A percentile compares a stretch with the other conserved stretches of the same genome.
These are phyloP conservation scores for Populus ilicifolia DNA, from an alignment of 345 rosid genomes.

Conservation along the genomic window DNA sequence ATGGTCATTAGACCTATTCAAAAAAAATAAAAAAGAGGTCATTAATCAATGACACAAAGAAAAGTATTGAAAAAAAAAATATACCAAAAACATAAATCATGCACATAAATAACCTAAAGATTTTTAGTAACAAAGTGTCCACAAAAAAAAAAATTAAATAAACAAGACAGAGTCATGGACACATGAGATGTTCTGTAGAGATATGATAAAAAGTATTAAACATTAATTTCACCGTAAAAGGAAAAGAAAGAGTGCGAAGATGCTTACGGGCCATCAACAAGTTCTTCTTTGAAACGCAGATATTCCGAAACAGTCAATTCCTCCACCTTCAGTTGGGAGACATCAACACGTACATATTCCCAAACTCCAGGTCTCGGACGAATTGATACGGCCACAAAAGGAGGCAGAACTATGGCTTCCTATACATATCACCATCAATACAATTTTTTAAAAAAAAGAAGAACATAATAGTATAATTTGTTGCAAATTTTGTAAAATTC, in stretches of 20 bases:
- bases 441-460: background rate
- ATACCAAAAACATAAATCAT: background rate
- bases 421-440: conserved; percentile 18
- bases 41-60: conserved; percentile 25
- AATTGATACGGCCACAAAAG: conserved; percentile 83
- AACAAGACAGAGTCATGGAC: no score
- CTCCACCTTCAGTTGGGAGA: conserved; percentile 78
- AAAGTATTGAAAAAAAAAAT: background rate
- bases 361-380: conserved; percentile 99
- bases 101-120: background rate
- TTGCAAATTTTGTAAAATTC: background rate
- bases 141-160: no score
- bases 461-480: no score
- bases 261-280: conserved; percentile 73
- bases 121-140: no score
- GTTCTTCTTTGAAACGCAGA: conserved; percentile 85
- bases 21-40: background rate
- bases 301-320: conserved; percentile 74
- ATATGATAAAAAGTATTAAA: background rate
- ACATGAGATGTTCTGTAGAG: no score
- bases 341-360: conserved; percentile 95
- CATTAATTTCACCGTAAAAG: background rate
- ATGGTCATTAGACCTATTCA: conserved; percentile 20
- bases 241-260: background rate
- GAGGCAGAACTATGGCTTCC: conserved; percentile 97